Evolutionary conservation across 345 rosid genomes (phyloP).

Genomic region (Rhodamnia rubescens): DNA sequence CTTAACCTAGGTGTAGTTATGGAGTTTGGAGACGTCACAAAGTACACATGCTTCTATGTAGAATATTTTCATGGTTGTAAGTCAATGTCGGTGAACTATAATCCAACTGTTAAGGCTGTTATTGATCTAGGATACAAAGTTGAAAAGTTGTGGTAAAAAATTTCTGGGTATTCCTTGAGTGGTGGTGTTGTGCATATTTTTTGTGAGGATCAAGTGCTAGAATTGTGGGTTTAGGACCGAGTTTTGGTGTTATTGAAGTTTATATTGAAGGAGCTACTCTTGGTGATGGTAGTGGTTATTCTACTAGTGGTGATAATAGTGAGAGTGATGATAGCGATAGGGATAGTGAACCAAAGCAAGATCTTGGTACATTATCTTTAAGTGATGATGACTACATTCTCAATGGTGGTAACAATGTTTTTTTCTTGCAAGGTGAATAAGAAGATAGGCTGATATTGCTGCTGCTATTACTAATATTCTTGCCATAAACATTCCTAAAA

Average conservation of each 20-base stretch:
- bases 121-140: background rate
- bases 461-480: background rate
- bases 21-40: background rate
- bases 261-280: background rate
- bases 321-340: background rate
- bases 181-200: fast-evolving
- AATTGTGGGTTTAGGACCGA: background rate
- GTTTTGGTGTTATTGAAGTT: background rate
- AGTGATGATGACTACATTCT: background rate
- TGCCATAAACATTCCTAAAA: background rate
- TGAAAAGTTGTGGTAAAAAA: background rate
- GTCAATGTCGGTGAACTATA: background rate
- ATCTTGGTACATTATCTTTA: background rate
- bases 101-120: background rate
- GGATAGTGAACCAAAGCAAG: background rate
- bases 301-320: background rate
- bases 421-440: background rate
- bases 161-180: background rate
- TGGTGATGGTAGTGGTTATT: background rate
- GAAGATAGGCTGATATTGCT: fast-evolving
- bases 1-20: background rate
- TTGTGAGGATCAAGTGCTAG: background rate
- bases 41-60: background rate
- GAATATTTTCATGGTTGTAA: background rate
- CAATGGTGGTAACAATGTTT: fast-evolving